Conservation (phyloP, 2,329 filamentous ascomycete species). For the Colletotrichum tamarilloi region DNA sequence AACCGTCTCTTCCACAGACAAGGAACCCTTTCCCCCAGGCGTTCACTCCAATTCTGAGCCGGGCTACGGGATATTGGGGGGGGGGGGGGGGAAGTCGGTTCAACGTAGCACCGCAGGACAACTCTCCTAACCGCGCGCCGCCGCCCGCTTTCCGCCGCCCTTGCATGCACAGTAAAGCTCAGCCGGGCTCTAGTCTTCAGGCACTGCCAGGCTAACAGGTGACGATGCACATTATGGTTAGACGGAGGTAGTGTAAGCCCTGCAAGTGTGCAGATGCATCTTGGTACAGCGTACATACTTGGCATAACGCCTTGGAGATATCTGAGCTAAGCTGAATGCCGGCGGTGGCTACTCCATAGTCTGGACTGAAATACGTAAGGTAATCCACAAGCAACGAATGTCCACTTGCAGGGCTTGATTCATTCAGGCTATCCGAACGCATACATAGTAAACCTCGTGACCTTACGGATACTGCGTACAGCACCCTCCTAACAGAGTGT, state of each 20-base stretch:
- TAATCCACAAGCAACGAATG: no score
- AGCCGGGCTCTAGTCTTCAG: background rate
- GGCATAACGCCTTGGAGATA: background rate
- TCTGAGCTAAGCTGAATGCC: no score
- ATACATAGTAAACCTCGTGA: no score
- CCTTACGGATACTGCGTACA: no score
- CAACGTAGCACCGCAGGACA: conserved; percentile 25
- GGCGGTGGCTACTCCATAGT: no score
- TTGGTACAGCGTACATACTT: background rate
- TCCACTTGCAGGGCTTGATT: no score
- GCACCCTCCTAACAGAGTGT: background rate
- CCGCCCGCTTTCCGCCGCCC: conserved; percentile 27
- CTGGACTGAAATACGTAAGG: no score
- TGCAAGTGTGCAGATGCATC: conserved; percentile 1
- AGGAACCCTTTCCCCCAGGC: background rate
- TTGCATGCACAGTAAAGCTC: conserved; percentile 18
- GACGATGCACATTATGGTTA: conserved; percentile 19
- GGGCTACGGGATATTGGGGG: no score
- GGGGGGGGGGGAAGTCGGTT: background rate
- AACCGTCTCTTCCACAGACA: conserved; percentile 1
- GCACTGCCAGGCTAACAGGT: background rate
- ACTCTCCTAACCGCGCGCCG: background rate
- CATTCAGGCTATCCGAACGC: background rate
- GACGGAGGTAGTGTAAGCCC: background rate
- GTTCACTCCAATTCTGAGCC: background rate